phyloP scores from a whole-genome alignment of 2,329 filamentous ascomycete species.

The Calonectria hawksworthii region DNA sequence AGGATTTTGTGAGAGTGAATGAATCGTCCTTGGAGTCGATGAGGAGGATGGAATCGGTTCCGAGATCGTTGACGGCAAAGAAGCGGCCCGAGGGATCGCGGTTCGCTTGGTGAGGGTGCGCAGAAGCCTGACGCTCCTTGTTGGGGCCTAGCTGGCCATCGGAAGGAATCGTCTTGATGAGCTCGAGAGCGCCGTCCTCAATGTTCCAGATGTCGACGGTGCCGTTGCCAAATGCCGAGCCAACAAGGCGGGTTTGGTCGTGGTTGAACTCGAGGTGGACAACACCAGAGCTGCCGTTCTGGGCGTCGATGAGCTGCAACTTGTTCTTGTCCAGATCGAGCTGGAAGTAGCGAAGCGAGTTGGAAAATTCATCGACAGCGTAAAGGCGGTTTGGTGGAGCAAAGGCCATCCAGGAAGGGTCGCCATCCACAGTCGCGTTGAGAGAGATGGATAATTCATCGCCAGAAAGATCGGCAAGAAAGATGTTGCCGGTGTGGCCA shows the following conservation, averaged over 20 bases:
- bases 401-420: background rate
- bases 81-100: background rate
- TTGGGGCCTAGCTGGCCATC: background rate
- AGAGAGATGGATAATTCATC: background rate
- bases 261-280: slow-evolving; percentile 1
- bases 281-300: background rate
- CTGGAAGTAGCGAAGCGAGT: background rate
- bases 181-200: background rate
- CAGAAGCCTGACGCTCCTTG: background rate
- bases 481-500: background rate
- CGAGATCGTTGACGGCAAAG: background rate
- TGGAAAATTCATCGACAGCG: slow-evolving; percentile 1
- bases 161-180: slow-evolving; percentile 1
- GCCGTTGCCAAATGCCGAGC: background rate
- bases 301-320: background rate
- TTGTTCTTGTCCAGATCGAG: background rate
- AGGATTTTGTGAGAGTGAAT: background rate
- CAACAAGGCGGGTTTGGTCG: background rate
- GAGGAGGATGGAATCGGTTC: background rate
- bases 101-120: background rate
- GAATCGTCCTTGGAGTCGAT: background rate
- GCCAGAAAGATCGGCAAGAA: background rate
- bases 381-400: background rate
- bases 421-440: background rate
- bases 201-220: slow-evolving; percentile 1